Percentiles rank a stretch among this genome's conserved stretches.
Evolutionary conservation across 129 eudicot genomes (phyloP).

Genomic region (Helichrysum umbraculigerum): DNA sequence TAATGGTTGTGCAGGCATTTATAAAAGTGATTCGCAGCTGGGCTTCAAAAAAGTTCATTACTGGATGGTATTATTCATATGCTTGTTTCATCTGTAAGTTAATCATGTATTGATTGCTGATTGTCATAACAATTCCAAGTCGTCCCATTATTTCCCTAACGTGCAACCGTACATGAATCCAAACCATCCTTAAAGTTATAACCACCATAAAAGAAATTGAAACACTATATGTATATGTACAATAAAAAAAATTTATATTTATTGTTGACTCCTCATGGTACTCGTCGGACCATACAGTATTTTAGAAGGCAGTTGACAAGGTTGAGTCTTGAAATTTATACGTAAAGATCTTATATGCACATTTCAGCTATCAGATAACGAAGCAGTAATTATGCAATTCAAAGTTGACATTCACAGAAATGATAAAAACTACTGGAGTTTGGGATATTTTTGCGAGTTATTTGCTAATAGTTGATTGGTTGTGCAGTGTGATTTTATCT

Average conservation of each 20-base stretch:
- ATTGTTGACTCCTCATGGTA: neutral
- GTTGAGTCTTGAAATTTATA: conserved; percentile 15
- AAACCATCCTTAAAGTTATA: too few relatives aligned
- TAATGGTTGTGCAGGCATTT: conserved; percentile 52
- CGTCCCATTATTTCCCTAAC: neutral
- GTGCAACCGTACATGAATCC: neutral
- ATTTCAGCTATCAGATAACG: neutral
- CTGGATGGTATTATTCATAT: conserved; percentile 64
- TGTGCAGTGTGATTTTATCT: conserved; percentile 15
- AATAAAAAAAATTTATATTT: neutral
- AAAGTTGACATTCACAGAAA: conserved; percentile 15
- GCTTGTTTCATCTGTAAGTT: conserved; percentile 33
- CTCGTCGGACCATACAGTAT: neutral
- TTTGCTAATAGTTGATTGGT: conserved; percentile 16
- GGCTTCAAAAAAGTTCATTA: conserved; percentile 78
- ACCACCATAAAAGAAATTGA: neutral
- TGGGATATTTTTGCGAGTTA: neutral
- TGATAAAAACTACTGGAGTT: conserved; percentile 5
- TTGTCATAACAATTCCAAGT: conserved; percentile 7
- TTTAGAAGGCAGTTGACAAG: conserved; percentile 5
- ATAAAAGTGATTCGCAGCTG: conserved; percentile 68
- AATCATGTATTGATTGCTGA: conserved; percentile 20
- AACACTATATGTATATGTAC: neutral
- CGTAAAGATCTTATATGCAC: conserved; percentile 11
- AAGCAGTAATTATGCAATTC: neutral